A percentile compares a stretch with the other conserved stretches of the same genome.
Evolutionary conservation across 148 eudicot species (phyloP).

Genomic region (Arctostaphylos glauca): DNA sequence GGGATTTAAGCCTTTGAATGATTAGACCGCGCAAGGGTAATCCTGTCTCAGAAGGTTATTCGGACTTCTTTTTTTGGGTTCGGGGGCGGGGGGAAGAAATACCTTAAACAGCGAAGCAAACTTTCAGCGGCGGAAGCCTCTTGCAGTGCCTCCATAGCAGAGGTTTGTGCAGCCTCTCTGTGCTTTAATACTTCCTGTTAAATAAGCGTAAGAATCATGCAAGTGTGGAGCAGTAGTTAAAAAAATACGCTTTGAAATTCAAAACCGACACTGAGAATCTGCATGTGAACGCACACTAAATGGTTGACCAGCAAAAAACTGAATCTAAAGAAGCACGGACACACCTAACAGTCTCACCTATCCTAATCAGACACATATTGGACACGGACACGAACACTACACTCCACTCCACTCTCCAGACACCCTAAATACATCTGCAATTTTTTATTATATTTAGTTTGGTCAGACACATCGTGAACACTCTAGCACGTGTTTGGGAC

Average conservation of each 20-base stretch:
- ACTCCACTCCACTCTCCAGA: too few relatives aligned
- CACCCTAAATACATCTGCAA: too few relatives aligned
- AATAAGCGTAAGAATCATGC: neutral
- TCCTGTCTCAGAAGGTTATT: neutral
- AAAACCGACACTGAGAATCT: neutral
- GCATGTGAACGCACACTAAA: neutral
- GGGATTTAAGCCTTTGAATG: neutral
- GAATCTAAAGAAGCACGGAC: neutral
- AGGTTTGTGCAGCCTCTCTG: conserved; percentile 79
- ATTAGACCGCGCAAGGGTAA: neutral
- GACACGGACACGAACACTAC: too few relatives aligned
- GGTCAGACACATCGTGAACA: too few relatives aligned
- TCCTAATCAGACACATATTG: too few relatives aligned
- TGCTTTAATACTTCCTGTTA: conserved; percentile 71
- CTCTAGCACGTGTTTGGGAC: too few relatives aligned
- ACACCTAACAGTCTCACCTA: too few relatives aligned
- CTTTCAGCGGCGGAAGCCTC: conserved; percentile 85
- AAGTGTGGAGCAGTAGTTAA: neutral
- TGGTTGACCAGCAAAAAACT: neutral
- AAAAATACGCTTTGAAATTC: too few relatives aligned
- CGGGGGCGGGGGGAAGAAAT: conserved; percentile 5
- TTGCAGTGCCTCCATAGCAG: conserved; percentile 83
- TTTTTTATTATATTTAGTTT: too few relatives aligned
- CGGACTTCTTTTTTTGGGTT: neutral
- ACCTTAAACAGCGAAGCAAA: conserved; percentile 82